These are phyloP conservation scores for Sugiyamaella lignohabitans DNA, from an alignment of 805 yeast genomes.

Conservation along the genomic window DNA sequence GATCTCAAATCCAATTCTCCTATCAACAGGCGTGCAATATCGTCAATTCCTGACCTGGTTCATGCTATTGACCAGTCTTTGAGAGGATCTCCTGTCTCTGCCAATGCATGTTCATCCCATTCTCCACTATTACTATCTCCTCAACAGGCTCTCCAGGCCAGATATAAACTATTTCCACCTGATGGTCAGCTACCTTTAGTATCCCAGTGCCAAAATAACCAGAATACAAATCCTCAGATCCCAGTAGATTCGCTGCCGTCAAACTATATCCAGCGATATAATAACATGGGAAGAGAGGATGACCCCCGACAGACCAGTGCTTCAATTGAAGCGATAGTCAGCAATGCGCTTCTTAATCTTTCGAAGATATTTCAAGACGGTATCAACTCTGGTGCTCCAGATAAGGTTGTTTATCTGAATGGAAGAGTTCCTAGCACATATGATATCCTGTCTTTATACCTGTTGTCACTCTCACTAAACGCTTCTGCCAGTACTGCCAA, in stretches of 20 bases:
- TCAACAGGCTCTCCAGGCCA: conserved; percentile 3
- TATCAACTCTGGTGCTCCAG: conserved; percentile 24
- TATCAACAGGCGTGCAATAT: not conserved
- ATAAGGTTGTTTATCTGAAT: conserved; percentile 19
- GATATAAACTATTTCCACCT: conserved; percentile 4
- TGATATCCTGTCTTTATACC: conserved; percentile 27
- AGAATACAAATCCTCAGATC: not conserved
- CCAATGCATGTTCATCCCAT: conserved; percentile 3
- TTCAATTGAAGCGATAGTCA: conserved; percentile 20
- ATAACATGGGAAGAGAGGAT: not conserved
- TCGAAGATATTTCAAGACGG: conserved; percentile 32
- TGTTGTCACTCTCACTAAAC: conserved; percentile 26
- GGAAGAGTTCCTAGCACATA: conserved; percentile 24
- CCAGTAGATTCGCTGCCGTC: conserved; percentile 3
- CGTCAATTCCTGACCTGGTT: conserved; percentile 10
- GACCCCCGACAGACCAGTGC: conserved; percentile 5
- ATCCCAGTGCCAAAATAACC: not conserved
- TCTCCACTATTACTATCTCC: conserved; percentile 5
- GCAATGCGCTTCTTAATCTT: conserved; percentile 29
- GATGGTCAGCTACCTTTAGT: conserved; percentile 6
- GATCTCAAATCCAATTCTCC: conserved; percentile 2
- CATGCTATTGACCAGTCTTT: not conserved
- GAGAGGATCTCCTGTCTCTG: not conserved
- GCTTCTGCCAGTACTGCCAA: conserved; percentile 31
- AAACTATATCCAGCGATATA: not conserved